Base-by-base conservation (phyloP, 1,139 yeast genomes). In the Debaryomycetaceae sp. region DNA sequence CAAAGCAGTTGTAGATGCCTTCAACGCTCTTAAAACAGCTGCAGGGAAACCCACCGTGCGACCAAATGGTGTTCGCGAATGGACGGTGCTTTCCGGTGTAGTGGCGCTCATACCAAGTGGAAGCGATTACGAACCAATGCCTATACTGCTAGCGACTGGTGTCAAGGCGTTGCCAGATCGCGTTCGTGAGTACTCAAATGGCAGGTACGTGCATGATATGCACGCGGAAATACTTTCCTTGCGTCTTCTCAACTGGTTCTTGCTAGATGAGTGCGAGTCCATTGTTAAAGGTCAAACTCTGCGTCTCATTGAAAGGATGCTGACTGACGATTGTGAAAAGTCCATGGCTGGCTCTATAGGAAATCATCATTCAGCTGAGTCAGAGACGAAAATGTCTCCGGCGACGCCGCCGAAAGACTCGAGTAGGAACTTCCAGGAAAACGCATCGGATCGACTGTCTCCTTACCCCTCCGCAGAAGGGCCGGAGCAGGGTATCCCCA, bases 211-310 rank as follows among this genome's bases (percentile, higher is more conserved):
- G 0, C 96, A 87, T 45, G 97, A 87, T 48, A 62, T 75, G 53
- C 98, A 87, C 53, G 96, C 97, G 0, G 98, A 87, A 46, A 68
- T 85, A 2, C 53, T 90, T 14, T 69, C 81, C 0, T 37, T 86
- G 1, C 52, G 97, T 22, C 69, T 75, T 2, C 74, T 87, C 45
- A 86, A 86, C 41, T 44, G 55, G 49, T 56, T 41, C 36, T 34
- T 62, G 22, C 33, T 61, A 26, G 49, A 53, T 25, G 60, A 60
- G 34, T 45, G 51, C 16, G 13, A 5, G 6, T 31, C 30, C 21
- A 16, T 42, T 16, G 21, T 10, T 4, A 26, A 27, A 1, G 37
- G 35, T 8, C 12, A 29, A 12, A 13, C 13, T 4, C 31, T 33
- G 4, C 13, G 26, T 32, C 30, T 62, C 18, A 32, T 62, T 7